These are phyloP conservation scores for Thermothielavioides terrestris DNA, from an alignment of 495 filamentous ascomycete genomes.

Conservation along the genomic window DNA sequence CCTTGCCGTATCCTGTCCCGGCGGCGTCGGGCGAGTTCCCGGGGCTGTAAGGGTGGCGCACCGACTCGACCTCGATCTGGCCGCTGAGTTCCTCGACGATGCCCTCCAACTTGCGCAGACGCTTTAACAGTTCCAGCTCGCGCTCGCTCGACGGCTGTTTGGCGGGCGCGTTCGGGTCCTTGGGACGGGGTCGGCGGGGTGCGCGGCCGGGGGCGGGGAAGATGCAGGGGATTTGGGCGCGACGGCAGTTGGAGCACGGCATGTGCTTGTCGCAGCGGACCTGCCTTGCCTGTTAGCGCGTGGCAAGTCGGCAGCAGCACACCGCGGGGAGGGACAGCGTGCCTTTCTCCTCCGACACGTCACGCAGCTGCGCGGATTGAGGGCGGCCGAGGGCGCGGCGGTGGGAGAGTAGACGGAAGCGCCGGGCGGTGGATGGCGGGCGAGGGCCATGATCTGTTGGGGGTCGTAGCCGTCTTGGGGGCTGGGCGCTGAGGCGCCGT, in stretches of 20 bases:
- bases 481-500: conserved; percentile 7
- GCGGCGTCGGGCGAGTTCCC: conserved; percentile 34
- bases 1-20: conserved; percentile 3
- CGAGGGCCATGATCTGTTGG: conserved; percentile 55
- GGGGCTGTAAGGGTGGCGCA: conserved; percentile 29
- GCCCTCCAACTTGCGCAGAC: conserved; percentile 69
- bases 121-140: conserved; percentile 66
- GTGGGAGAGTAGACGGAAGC: conserved; percentile 39
- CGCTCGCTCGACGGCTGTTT: conserved; percentile 47
- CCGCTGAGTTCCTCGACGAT: conserved; percentile 58
- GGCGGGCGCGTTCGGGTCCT: conserved; percentile 46
- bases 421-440: conserved; percentile 62
- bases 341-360: conserved; percentile 81
- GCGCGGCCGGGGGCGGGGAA: conserved; percentile 79
- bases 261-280: conserved; percentile 71
- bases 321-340: neutral
- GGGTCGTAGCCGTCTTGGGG: conserved; percentile 36
- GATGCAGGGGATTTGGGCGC: conserved; percentile 68
- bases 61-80: conserved; percentile 44
- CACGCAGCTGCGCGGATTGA: conserved; percentile 69
- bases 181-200: conserved; percentile 55
- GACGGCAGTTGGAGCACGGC: conserved; percentile 78
- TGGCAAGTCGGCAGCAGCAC: too few species aligned
- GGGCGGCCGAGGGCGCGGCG: conserved; percentile 27
- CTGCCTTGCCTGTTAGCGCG: conserved; percentile 11